A percentile compares a stretch with the other conserved stretches of the same genome.
phyloP scores from a whole-genome alignment of 441 rosid genomes.

The Theobroma grandiflorum region DNA sequence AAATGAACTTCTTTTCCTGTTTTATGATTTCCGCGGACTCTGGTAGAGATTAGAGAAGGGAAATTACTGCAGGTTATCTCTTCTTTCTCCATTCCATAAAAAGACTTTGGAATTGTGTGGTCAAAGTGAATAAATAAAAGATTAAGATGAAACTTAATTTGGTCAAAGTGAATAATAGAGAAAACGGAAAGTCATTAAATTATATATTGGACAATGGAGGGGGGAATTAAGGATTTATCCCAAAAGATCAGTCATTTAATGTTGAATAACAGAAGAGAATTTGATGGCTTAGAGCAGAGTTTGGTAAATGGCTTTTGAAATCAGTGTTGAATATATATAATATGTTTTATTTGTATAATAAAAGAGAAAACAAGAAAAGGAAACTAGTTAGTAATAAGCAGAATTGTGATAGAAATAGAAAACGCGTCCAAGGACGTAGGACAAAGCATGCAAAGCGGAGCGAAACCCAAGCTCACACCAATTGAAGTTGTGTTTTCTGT shows the following conservation, averaged over 20 bases:
- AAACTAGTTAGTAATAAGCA: background rate
- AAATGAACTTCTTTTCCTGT: no score
- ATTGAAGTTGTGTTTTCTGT: background rate
- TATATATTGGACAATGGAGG: background rate
- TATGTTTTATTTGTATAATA: no score
- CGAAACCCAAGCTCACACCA: slow-evolving; percentile 49
- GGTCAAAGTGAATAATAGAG: background rate
- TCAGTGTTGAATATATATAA: no score
- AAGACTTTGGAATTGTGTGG: background rate
- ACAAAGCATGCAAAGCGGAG: slow-evolving; percentile 46
- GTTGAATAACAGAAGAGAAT: background rate
- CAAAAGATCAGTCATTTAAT: background rate
- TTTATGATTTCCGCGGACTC: no score
- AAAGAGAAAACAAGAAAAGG: background rate
- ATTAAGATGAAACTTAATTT: background rate
- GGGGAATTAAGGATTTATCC: no score
- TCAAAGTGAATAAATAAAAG: no score
- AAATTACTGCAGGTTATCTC: no score
- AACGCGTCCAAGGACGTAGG: slow-evolving; percentile 40
- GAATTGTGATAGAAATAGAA: background rate
- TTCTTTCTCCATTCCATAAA: slow-evolving; percentile 24
- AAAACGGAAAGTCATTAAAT: background rate
- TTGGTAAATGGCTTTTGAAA: background rate
- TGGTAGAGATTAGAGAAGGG: no score
- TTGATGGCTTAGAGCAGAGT: background rate